Percentiles rank a stretch among this genome's conserved stretches.
Conservation (phyloP, 257 asterid species). For the Solanum lignicaule region DNA sequence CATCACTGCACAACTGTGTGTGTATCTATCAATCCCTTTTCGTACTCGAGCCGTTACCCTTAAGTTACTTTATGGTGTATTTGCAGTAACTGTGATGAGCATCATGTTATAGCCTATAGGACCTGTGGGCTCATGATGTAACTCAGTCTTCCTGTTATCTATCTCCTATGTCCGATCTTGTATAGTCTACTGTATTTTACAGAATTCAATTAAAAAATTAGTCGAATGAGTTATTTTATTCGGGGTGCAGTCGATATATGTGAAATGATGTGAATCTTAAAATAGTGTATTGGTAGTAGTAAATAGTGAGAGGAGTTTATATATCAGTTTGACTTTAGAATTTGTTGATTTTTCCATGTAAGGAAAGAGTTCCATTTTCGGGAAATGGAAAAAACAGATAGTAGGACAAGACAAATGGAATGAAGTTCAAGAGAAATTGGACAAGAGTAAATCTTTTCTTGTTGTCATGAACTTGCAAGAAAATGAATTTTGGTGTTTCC, state of each 20-base stretch:
- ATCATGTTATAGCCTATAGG: background rate
- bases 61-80: background rate
- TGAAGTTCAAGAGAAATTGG: background rate
- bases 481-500: background rate
- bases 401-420: background rate
- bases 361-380: background rate
- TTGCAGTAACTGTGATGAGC: background rate
- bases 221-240: background rate
- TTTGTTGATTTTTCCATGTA: background rate
- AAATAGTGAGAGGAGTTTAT: background rate
- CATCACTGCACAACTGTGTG: background rate
- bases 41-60: background rate
- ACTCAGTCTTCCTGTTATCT: background rate
- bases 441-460: background rate
- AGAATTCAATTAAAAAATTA: background rate
- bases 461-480: background rate
- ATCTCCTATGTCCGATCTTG: background rate
- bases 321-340: background rate
- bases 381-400: background rate
- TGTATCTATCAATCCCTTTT: background rate
- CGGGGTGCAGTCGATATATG: background rate
- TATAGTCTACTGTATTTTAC: background rate
- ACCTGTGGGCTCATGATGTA: background rate
- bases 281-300: background rate
- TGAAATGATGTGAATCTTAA: background rate